Evolutionary conservation across 1,284 basidiomycete species (phyloP), one percentile per base, ranked within the genome.

Genomic region (Microbotryum intermedium): DNA sequence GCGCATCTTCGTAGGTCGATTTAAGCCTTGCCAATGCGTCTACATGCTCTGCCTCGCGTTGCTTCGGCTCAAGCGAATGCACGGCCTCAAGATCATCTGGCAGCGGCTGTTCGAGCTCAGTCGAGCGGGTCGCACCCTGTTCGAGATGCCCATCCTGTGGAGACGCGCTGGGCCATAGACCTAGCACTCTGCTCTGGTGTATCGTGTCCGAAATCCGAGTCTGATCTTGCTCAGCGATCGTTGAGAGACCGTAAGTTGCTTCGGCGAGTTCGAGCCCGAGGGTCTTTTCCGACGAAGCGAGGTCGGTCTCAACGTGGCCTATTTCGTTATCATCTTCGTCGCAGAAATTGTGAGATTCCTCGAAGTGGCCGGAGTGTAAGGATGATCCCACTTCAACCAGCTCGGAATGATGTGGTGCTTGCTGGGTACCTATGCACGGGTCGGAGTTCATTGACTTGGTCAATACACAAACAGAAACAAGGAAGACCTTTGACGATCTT

Each of bases 31-130:
- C 46, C n/a, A 46, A 13, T 43, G 46, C 53, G 50, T 26, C 25
- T 7, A 45, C 54, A 39, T 45, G 50, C 28, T 49, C 55, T 18
- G 43, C 49, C 6, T 20, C 48, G 34, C 46, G 51, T 23, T 25
- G 25, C 18, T 18, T 5, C 10, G 54, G 25, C 5, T 28, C 59
- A 10, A 6, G 4, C 11, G 55, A 28, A 30, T 57, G 59, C 26
- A 53, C 46, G 55, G 80, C 74, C 29, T 84, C 39, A 77, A 59
- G 75, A 69, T 25, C 74, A 62, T 6, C 77, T 74, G 30, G 79
- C 78, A 8, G 72, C 72, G 28, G 76, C 73, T 10, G 11, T 39
- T 16, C 34, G 34, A 16, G 34, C 16, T 39, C 11, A 39, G 34
- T 39, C 13, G 34, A 39, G 18, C 13, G 4, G 34, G 13, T 39